Base-by-base conservation (phyloP, 2,329 filamentous ascomycete species). In the Penicillium olsonii region DNA sequence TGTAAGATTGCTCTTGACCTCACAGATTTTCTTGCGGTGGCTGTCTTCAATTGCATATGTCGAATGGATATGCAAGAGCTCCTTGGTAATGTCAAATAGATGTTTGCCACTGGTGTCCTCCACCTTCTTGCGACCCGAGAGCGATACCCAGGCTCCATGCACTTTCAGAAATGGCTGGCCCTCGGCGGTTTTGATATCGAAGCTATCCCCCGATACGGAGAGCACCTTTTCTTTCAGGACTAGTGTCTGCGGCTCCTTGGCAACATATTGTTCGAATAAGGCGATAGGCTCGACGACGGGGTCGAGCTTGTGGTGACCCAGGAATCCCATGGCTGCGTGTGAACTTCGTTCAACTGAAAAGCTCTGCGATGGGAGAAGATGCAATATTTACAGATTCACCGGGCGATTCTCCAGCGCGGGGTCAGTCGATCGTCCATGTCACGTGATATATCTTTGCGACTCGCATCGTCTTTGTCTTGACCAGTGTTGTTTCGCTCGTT, bases 171-270 rank as follows among this genome's bases (percentile, higher is more conserved):
- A 59, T 0, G 80, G 75, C 18, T 75, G 70, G 18, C 82, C 82
- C 50, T 76, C 78, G 37, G 75, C 68, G 5, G 79, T 76, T 45
- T 77, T 79, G 66, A 88, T 80, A 55, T 81, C 79, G 69, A 87
- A 88, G 66, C 77, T 82, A 69, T 87, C 84, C 49, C 83, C 83
- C 1, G 78, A 78, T 8, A 86, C 69, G 3, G 84, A 85, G 50
- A 84, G 65, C 15, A 85, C 73, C 58, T 83, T 84, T 61, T 87
- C 84, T 58, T 78, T 81, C 41, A 88, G 71, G 2, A 82, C 63
- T 6, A 88, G 68, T 2, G 78, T 82, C 29, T 58, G 53, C n/a
- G 55, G 47, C 22, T 56, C 46, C 11, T 19, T 34, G 2, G 53
- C 11, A 12, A 60, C 40, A 35, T 50, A 61, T 52, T 60, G 55